These are phyloP conservation scores for Talaromyces verruculosus DNA, from an alignment of 2,329 filamentous ascomycete genomes.

Conservation along the genomic window DNA sequence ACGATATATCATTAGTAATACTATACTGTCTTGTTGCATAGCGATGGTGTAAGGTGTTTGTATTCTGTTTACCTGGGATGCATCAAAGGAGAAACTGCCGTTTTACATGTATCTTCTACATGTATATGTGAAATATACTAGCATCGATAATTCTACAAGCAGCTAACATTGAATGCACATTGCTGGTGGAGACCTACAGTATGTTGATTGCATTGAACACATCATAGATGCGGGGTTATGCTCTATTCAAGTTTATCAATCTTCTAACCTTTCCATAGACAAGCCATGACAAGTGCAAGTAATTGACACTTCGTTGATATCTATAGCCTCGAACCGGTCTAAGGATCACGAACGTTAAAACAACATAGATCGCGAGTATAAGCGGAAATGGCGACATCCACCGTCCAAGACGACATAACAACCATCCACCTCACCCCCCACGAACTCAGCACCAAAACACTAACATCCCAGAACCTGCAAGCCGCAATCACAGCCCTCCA, in stretches of 20 bases:
- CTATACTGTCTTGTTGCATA: not conserved
- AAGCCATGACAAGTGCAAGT: not conserved
- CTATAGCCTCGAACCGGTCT: not conserved
- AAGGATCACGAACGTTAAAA: not conserved
- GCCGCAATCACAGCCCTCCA: conserved; percentile 32
- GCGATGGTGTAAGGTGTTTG: not conserved
- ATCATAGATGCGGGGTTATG: conserved; percentile 4
- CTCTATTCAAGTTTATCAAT: not conserved
- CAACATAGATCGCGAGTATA: not conserved
- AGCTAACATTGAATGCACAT: not conserved
- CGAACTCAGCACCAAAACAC: conserved; percentile 22
- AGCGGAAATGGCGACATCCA: conserved; percentile 17
- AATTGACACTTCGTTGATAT: not conserved
- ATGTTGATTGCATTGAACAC: not conserved
- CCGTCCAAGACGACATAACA: conserved; percentile 20
- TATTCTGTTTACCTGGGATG: not conserved
- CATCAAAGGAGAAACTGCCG: not conserved
- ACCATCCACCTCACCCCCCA: conserved; percentile 16
- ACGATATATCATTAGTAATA: not conserved
- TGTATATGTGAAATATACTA: not conserved
- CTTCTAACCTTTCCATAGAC: not conserved
- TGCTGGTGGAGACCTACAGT: not conserved
- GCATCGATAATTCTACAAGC: not conserved
- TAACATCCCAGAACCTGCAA: conserved; percentile 29
- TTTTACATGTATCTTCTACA: not conserved